These are phyloP conservation scores for Crucihimalaya himalaica DNA, from an alignment of 345 rosid genomes.

Conservation along the genomic window DNA sequence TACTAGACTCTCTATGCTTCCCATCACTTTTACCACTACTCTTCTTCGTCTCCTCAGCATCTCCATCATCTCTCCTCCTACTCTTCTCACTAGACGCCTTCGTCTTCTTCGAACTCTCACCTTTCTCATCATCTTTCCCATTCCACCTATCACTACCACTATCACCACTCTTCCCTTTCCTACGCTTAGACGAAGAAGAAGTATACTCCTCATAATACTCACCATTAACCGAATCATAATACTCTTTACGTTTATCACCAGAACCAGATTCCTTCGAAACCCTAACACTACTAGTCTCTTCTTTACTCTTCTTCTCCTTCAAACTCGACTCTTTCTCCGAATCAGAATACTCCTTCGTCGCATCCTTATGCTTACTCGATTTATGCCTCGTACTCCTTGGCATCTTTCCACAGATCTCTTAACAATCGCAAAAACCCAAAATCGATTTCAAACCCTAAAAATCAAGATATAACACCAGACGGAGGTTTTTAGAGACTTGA, in stretches of 20 bases:
- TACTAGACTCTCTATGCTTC: conserved; percentile 64
- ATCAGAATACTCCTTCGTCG: conserved; percentile 74
- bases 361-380: conserved; percentile 87
- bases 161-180: conserved; percentile 61
- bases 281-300: conserved; percentile 55
- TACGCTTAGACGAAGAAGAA: conserved; percentile 56
- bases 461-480: not conserved
- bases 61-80: conserved; percentile 65
- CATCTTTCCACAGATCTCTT: conserved; percentile 45
- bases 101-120: conserved; percentile 54
- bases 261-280: conserved; percentile 59
- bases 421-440: not conserved
- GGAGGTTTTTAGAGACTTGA: not conserved
- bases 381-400: conserved; percentile 92
- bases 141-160: conserved; percentile 75
- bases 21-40: conserved; percentile 63
- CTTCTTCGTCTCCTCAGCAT: conserved; percentile 52
- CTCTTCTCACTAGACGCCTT: conserved; percentile 63
- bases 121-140: conserved; percentile 63
- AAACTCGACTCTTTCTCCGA: conserved; percentile 70
- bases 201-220: conserved; percentile 62
- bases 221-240: conserved; percentile 55
- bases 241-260: conserved; percentile 66
- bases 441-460: conserved; percentile 43
- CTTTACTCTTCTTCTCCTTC: conserved; percentile 65